These are phyloP conservation scores for Cyclotella kingstonii DNA, from an alignment of 108 stramenopile genomes.

Conservation along the genomic window DNA sequence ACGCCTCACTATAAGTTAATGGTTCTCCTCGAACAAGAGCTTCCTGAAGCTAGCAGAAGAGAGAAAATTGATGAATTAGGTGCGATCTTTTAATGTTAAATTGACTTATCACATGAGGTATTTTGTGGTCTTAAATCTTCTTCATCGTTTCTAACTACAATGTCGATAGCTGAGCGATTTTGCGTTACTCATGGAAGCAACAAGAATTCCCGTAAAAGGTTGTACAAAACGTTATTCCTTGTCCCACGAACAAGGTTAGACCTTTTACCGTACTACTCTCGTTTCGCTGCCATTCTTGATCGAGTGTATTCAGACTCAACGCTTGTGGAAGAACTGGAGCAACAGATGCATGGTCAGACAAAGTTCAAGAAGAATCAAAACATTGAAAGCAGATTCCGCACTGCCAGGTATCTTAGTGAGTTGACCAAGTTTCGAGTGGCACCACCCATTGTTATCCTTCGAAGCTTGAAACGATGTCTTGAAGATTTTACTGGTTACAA, in stretches of 20 bases:
- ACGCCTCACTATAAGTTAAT: constrained; percentile 84
- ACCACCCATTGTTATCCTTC: constrained; percentile 87
- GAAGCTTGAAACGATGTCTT: constrained; percentile 78
- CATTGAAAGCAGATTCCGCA: constrained; percentile 78
- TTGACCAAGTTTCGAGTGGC: constrained; percentile 93
- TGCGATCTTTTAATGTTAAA: too few relatives aligned
- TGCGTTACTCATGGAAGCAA: constrained; percentile 79
- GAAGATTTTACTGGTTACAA: constrained; percentile 86
- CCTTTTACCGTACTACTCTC: constrained; percentile 87
- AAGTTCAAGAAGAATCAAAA: constrained; percentile 82
- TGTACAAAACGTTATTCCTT: constrained; percentile 78
- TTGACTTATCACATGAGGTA: too few relatives aligned
- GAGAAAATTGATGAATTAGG: constrained; percentile 85
- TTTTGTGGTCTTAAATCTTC: background rate
- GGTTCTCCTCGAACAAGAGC: constrained; percentile 87
- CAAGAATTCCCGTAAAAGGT: constrained; percentile 76
- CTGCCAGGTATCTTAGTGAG: constrained; percentile 88
- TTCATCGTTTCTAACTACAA: background rate
- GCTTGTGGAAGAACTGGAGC: constrained; percentile 68
- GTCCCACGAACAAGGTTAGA: constrained; percentile 82
- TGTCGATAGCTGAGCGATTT: constrained; percentile 61
- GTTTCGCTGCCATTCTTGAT: constrained; percentile 83
- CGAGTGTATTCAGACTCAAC: constrained; percentile 68
- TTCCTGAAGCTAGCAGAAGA: constrained; percentile 86
- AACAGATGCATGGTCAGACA: constrained; percentile 86